These are phyloP conservation scores for Russula olivacea DNA, from an alignment of 768 basidiomycete species.

Conservation along the genomic window DNA sequence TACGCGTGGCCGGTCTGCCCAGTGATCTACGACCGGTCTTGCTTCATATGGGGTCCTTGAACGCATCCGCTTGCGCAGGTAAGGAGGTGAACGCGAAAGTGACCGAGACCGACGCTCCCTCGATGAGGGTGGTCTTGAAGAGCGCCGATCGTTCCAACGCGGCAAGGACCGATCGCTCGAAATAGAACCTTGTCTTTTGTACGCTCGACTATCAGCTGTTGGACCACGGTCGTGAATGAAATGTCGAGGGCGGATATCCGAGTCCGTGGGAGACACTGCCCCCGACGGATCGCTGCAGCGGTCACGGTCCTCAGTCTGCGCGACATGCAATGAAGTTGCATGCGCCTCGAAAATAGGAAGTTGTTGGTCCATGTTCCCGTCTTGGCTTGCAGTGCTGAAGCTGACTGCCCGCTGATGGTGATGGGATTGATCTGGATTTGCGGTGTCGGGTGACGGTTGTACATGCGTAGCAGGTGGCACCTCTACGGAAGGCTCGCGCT, in stretches of 20 bases:
- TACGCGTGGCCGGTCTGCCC: neutral
- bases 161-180: constrained; percentile 5
- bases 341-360: neutral
- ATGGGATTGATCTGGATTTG: neutral
- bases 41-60: constrained; percentile 7
- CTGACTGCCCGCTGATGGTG: neutral
- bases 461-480: neutral
- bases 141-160: constrained; percentile 7
- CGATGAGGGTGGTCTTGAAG: neutral
- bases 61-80: constrained; percentile 10
- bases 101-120: constrained; percentile 2
- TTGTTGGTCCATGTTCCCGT: neutral
- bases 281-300: neutral
- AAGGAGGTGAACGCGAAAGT: constrained; percentile 7
- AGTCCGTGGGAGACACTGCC: neutral
- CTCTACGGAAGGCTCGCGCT: constrained; percentile 13
- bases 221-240: neutral
- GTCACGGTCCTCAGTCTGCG: neutral
- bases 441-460: neutral
- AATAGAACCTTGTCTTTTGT: constrained; percentile 2
- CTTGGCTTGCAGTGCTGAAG: constrained; percentile 2
- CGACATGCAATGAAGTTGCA: neutral
- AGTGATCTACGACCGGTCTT: neutral
- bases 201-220: neutral
- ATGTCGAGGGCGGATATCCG: neutral